phyloP scores from a whole-genome alignment of 1,284 basidiomycete species.

The Naganishia liquefaciens region DNA sequence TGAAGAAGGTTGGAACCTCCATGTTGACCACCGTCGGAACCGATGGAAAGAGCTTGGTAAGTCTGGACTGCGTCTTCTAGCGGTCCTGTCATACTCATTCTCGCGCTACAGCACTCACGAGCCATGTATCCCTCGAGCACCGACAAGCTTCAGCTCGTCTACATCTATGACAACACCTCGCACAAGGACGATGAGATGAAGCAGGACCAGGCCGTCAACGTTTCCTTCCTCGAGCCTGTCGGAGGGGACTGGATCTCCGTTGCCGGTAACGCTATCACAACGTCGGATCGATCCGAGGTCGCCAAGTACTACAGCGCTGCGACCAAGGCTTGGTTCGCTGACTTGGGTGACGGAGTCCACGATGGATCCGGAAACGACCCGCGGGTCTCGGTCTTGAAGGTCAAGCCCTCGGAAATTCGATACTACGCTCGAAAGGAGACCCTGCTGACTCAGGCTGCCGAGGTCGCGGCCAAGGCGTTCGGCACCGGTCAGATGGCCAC shows the following conservation, averaged over 20 bases:
- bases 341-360: constrained; percentile 82
- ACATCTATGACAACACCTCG: constrained; percentile 63
- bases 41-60: constrained; percentile 33
- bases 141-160: constrained; percentile 31
- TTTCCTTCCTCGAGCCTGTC: constrained; percentile 71
- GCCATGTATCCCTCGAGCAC: constrained; percentile 31
- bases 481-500: constrained; percentile 60
- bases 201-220: constrained; percentile 74
- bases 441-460: constrained; percentile 57
- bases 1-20: constrained; percentile 34
- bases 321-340: constrained; percentile 79
- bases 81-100: neutral
- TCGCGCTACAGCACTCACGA: constrained; percentile 30
- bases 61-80: neutral
- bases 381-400: constrained; percentile 75
- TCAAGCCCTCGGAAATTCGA: constrained; percentile 73
- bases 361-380: constrained; percentile 79
- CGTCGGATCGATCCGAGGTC: constrained; percentile 66
- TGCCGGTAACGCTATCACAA: constrained; percentile 65
- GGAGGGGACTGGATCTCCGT: constrained; percentile 83
- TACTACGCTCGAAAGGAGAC: constrained; percentile 68
- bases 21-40: constrained; percentile 36
- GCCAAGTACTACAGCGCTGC: constrained; percentile 67
- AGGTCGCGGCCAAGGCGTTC: constrained; percentile 62
- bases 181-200: constrained; percentile 75